Base-by-base conservation (phyloP, 2,329 filamentous ascomycete genomes). In the Dactylellina haptotyla region DNA sequence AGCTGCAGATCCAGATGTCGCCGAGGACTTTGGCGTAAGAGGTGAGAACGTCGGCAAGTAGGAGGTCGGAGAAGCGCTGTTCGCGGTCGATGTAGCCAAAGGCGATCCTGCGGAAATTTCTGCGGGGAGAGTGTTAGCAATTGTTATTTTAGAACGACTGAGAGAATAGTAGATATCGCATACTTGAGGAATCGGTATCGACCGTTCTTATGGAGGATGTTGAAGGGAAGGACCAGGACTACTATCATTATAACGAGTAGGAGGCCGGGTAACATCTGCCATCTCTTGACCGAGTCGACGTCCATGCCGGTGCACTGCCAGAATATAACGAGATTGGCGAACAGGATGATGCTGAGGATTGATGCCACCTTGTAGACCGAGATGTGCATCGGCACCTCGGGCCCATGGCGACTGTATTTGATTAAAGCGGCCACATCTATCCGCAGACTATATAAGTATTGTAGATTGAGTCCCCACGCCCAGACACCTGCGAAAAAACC, bases 401-500 rank as follows among this genome's bases (percentile, higher is more conserved):
- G 83, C 56, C 89, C 90, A 57, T 88, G 83, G 76, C 92, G 90
- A 43, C 86, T 83, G 81, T 98, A 98, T 81, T 91, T 89, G 78
- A 98, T 92, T 67, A 98, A 85, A 30, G 88, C 85, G 18, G 92
- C 91, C 63, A 96, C 91, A 81, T 97, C 92, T 83, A 99, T 96
- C 80, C 90, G 90, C 79, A 88, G 84, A 69, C 87, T 82, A 78
- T 89, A 85, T 72, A 98, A 88, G 82, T 92, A 93, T 80, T 97
- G 93, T 41, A 98, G 87, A 83, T 97, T 98, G 77, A 90, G 82
- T 76, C 90, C 93, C 93, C 94, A 99, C 80, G 92, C 93, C 94
- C 94, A 98, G 79, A 96, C 89, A 77, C 92, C 93, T 96, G 76
- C 73, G 16, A 41, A 9, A 10, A 57, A 18, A 25, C 48, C n/a